Evolutionary conservation across 1,284 basidiomycete species (phyloP).

Genomic region (Leccinum subfulvum): DNA sequence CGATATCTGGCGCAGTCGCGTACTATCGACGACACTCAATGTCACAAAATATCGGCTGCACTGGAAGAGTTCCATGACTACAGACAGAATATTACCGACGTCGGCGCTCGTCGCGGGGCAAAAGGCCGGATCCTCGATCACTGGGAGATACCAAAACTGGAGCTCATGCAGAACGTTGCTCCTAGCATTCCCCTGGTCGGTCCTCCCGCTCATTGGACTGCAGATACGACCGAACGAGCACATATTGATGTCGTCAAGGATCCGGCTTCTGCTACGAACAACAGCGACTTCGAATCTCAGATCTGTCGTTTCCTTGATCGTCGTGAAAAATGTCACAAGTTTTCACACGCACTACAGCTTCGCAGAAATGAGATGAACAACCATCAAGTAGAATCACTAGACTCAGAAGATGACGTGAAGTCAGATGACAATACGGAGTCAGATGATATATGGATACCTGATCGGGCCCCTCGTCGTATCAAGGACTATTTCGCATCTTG

Average conservation of each 20-base stretch:
- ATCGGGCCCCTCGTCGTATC: background rate
- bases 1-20: background rate
- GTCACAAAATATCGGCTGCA: background rate
- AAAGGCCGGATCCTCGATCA: background rate
- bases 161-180: background rate
- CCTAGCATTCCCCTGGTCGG: background rate
- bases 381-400: background rate
- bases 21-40: background rate
- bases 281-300: background rate
- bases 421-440: background rate
- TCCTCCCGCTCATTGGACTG: no score
- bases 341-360: background rate
- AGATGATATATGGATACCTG: background rate
- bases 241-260: no score
- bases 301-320: background rate
- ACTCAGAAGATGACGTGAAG: background rate
- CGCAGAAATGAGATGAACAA: background rate
- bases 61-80: background rate
- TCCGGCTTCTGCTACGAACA: no score
- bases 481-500: background rate
- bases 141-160: background rate
- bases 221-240: no score
- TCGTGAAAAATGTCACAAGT: background rate
- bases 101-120: background rate
- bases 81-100: background rate